Conservation (phyloP, 2,329 filamentous ascomycete species). For the Aspergillus pseudoviridinutans region DNA sequence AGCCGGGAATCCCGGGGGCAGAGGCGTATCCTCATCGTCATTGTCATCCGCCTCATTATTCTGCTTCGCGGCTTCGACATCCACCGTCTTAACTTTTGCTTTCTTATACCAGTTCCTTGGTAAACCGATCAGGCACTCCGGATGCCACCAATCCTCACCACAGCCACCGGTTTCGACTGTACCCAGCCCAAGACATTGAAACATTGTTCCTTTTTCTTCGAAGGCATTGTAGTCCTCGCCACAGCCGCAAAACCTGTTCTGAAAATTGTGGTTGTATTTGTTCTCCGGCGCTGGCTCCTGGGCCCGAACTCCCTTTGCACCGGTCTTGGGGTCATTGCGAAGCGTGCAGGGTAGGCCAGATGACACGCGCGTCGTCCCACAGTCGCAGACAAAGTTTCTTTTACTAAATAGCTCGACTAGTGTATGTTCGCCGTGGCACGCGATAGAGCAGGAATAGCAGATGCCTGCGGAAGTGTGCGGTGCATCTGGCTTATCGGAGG, state of each 20-base stretch:
- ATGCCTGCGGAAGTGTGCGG: slow-evolving; percentile 73
- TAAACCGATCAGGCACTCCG: slow-evolving; percentile 81
- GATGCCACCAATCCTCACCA: slow-evolving; percentile 97
- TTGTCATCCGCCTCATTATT: slow-evolving; percentile 32
- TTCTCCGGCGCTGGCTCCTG: slow-evolving; percentile 68
- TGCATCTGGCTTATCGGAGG: slow-evolving; percentile 59
- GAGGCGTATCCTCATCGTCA: slow-evolving; percentile 55
- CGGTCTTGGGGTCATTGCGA: slow-evolving; percentile 67
- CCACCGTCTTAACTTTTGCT: slow-evolving; percentile 17
- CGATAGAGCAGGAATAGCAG: slow-evolving; percentile 95
- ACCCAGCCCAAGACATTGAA: slow-evolving; percentile 86
- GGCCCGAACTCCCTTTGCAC: slow-evolving; percentile 73
- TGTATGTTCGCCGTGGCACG: slow-evolving; percentile 91
- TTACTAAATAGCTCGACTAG: slow-evolving; percentile 96
- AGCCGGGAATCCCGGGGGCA: slow-evolving; percentile 79
- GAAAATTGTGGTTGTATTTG: slow-evolving; percentile 93
- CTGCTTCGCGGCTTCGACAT: slow-evolving; percentile 20
- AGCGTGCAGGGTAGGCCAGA: slow-evolving; percentile 69
- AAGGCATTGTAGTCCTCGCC: slow-evolving; percentile 82
- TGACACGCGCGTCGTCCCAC: slow-evolving; percentile 78
- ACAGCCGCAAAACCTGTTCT: slow-evolving; percentile 88
- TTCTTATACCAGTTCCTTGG: slow-evolving; percentile 60
- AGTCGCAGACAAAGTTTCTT: slow-evolving; percentile 94
- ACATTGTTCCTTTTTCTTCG: slow-evolving; percentile 94
- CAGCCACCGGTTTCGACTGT: slow-evolving; percentile 78